Conservation (phyloP, 2,329 filamentous ascomycete genomes). For the Colletotrichum tanaceti region DNA sequence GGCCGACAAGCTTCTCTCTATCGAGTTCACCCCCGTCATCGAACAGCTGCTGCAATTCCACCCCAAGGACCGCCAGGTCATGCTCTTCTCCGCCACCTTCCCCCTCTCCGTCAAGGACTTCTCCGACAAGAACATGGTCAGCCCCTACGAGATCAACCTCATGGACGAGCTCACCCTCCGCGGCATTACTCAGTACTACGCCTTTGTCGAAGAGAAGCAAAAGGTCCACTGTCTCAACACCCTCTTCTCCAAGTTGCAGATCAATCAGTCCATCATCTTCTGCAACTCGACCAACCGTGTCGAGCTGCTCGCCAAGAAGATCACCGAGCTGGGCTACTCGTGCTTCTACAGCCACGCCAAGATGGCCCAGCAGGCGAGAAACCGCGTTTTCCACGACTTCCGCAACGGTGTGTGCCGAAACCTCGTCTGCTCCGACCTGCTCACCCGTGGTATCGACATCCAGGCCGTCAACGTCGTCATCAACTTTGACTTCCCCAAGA, state of each 20-base stretch:
- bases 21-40: conserved; percentile 97
- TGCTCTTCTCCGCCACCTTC: conserved; percentile 99
- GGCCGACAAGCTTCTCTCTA: conserved; percentile 95
- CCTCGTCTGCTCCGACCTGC: conserved; percentile 94
- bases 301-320: conserved; percentile 97
- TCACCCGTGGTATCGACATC: conserved; percentile 99
- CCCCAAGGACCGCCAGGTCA: conserved; percentile 96
- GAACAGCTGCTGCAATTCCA: conserved; percentile 96
- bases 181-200: conserved; percentile 99
- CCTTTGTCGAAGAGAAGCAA: conserved; percentile 98
- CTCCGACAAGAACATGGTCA: conserved; percentile 97
- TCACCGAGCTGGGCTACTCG: conserved; percentile 98
- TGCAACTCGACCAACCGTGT: conserved; percentile 99
- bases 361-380: conserved; percentile 96
- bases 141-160: conserved; percentile 97
- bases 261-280: conserved; percentile 99
- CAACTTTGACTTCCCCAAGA: conserved; percentile 99
- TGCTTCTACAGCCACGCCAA: conserved; percentile 99
- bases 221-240: conserved; percentile 99
- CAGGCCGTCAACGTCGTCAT: conserved; percentile 99
- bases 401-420: conserved; percentile 98
- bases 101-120: conserved; percentile 97
- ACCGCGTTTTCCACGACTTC: conserved; percentile 99
- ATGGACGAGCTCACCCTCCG: conserved; percentile 99
- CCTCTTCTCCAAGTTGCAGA: conserved; percentile 97